Conservation (phyloP, 2,329 filamentous ascomycete genomes). For the Fulvia fulva region DNA sequence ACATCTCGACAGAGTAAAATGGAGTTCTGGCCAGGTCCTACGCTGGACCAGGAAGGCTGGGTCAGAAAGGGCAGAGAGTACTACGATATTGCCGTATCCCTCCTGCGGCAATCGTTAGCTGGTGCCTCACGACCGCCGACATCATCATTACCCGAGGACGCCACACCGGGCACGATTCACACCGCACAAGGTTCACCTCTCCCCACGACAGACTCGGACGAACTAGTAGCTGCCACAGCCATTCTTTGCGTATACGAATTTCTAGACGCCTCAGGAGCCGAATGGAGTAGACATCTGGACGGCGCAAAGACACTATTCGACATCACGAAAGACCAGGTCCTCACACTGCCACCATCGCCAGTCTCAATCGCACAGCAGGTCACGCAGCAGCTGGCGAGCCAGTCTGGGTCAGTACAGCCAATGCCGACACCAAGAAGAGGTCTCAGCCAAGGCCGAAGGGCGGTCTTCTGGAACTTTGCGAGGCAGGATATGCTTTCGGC, state of each 20-base stretch:
- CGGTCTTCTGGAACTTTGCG: constrained; percentile 65
- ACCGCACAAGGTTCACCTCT: constrained; percentile 21
- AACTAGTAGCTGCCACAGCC: constrained; percentile 61
- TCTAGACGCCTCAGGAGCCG: constrained; percentile 59
- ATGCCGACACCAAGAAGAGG: constrained; percentile 17
- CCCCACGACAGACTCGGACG: constrained; percentile 50
- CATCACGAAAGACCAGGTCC: constrained; percentile 49
- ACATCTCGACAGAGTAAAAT: constrained; percentile 33
- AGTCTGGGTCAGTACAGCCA: constrained; percentile 2
- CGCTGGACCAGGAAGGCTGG: constrained; percentile 44
- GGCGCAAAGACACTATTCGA: constrained; percentile 62
- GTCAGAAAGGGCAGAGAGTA: constrained; percentile 57
- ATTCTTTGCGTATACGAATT: constrained; percentile 67
- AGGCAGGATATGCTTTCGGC: constrained; percentile 63
- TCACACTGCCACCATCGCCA: constrained; percentile 42
- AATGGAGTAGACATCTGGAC: constrained; percentile 63
- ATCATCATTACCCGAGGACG: constrained; percentile 26
- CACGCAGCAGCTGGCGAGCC: constrained; percentile 15
- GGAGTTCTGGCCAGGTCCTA: constrained; percentile 45
- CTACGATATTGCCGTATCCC: constrained; percentile 47
- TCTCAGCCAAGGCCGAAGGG: constrained; percentile 54
- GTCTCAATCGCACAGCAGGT: constrained; percentile 24
- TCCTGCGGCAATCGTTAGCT: constrained; percentile 31
- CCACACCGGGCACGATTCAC: constrained; percentile 20
- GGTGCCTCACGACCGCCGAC: constrained; percentile 26